phyloP scores from a whole-genome alignment of 2,329 filamentous ascomycete species.

The Hirsutella thompsonii region DNA sequence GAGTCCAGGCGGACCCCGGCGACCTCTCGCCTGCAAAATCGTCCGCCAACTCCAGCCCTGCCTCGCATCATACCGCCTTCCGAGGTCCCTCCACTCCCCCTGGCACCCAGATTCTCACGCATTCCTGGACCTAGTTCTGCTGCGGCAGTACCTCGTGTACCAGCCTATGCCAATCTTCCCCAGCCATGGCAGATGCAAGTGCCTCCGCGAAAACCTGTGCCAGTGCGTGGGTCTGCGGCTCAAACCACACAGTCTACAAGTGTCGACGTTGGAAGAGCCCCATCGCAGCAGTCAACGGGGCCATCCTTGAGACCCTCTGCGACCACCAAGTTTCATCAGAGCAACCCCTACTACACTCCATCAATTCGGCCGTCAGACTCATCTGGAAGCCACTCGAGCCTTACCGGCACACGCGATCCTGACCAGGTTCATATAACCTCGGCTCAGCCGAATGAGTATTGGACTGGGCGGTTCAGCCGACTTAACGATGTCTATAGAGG shows the following conservation, averaged over 20 bases:
- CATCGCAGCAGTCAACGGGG: background rate
- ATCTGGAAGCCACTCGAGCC: background rate
- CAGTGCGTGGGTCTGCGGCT: background rate
- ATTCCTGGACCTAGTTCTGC: background rate
- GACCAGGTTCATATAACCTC: slow-evolving; percentile 20
- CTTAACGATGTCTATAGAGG: slow-evolving; percentile 1
- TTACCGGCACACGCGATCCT: slow-evolving; percentile 5
- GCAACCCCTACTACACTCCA: background rate
- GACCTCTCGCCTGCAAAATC: background rate
- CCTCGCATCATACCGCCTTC: background rate
- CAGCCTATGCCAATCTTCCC: background rate
- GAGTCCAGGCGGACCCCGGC: background rate
- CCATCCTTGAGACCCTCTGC: background rate
- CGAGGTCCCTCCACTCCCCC: background rate
- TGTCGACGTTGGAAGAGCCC: background rate
- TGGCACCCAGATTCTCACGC: background rate
- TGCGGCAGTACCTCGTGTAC: background rate
- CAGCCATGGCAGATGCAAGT: background rate
- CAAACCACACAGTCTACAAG: too few relatives aligned
- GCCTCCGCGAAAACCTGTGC: background rate
- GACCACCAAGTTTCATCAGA: background rate
- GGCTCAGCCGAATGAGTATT: slow-evolving; percentile 39
- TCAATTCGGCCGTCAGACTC: slow-evolving; percentile 4
- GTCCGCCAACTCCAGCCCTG: background rate
- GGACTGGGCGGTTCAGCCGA: slow-evolving; percentile 44